Conservation (phyloP, 306 rosid genomes). For the Arachis hypogaea region DNA sequence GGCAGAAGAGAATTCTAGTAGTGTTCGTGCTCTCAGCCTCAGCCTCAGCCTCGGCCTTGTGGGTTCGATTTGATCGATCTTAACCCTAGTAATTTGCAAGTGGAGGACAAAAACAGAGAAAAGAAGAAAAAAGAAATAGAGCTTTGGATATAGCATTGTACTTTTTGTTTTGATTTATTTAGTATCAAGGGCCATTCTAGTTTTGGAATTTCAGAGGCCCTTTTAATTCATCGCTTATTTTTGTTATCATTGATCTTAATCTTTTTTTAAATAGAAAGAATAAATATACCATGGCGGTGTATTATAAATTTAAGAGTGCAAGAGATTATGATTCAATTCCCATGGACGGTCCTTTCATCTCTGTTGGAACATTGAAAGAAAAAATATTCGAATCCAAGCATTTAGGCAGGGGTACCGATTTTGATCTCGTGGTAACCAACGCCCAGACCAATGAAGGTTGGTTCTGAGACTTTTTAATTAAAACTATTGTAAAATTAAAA, state of each 20-base stretch:
- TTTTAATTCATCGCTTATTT: conserved; percentile 52
- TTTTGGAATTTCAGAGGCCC: conserved; percentile 55
- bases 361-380: conserved; percentile 98
- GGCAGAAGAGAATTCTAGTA: conserved; percentile 43
- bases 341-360: conserved; percentile 99
- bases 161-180: conserved; percentile 51
- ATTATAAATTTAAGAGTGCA: conserved; percentile 99
- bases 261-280: conserved; percentile 32
- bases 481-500: conserved; percentile 22
- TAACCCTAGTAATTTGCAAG: conserved; percentile 56
- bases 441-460: conserved; percentile 99
- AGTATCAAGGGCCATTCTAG: conserved; percentile 64
- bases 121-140: conserved; percentile 32
- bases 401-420: conserved; percentile 98
- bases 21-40: neutral
- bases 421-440: conserved; percentile 98
- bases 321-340: conserved; percentile 99
- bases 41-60: conserved; percentile 28
- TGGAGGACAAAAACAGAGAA: conserved; percentile 27
- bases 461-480: conserved; percentile 63
- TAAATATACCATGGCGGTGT: conserved; percentile 79
- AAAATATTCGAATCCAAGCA: conserved; percentile 95
- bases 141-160: conserved; percentile 77
- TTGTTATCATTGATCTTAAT: conserved; percentile 57
- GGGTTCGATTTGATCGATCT: conserved; percentile 79